Conservation (phyloP, 116 monocot genomes). For the Dioscorea cayenensis region DNA sequence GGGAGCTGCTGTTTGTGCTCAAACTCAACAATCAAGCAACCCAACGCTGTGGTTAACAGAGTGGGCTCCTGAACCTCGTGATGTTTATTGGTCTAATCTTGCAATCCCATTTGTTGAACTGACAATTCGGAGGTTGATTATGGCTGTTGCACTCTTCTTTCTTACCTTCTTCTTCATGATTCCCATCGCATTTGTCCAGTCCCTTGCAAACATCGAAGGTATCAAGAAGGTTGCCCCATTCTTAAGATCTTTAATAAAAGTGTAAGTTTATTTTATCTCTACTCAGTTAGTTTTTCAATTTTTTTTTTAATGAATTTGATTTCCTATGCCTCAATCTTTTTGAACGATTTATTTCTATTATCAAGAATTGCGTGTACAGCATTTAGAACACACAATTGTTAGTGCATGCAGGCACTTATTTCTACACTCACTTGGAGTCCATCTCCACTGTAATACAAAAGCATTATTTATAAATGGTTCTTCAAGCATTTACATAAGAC, state of each 20-base stretch:
- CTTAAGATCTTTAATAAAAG: conserved; percentile 66
- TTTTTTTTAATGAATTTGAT: neutral
- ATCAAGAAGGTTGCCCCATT: conserved; percentile 72
- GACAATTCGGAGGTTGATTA: conserved; percentile 65
- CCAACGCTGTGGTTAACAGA: conserved; percentile 94
- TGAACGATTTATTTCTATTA: no score
- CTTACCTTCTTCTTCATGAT: conserved; percentile 94
- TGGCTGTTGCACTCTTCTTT: conserved; percentile 71
- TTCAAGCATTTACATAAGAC: no score
- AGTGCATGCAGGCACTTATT: no score
- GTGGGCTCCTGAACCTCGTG: conserved; percentile 98
- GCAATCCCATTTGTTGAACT: conserved; percentile 83
- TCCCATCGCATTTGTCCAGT: conserved; percentile 90
- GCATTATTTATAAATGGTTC: no score
- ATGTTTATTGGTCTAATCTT: conserved; percentile 93
- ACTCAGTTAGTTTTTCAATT: neutral
- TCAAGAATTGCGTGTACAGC: no score
- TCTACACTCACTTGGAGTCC: no score
- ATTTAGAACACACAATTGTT: no score
- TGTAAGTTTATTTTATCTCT: conserved; percentile 36
- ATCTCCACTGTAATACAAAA: no score
- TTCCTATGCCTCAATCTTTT: no score
- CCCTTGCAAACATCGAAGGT: conserved; percentile 84
- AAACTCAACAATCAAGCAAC: conserved; percentile 93
- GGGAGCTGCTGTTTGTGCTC: conserved; percentile 98